Conservation (phyloP, 441 rosid genomes). For the Brassica balearica region DNA sequence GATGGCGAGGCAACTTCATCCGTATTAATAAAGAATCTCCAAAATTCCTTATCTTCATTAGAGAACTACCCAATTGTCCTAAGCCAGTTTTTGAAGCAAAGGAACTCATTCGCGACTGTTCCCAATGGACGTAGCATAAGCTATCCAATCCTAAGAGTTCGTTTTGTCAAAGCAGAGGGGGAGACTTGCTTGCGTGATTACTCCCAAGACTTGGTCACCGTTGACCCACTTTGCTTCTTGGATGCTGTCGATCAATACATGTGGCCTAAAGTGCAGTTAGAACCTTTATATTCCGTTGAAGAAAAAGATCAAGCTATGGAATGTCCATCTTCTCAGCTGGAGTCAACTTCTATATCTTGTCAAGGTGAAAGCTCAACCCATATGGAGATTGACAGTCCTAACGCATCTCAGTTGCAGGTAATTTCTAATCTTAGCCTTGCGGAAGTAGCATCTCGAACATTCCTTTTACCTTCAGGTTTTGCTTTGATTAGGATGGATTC, state of each 20-base stretch:
- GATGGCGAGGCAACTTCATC: conserved; percentile 65
- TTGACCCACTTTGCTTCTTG: conserved; percentile 83
- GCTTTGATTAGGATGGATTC: conserved; percentile 51
- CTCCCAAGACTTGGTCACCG: conserved; percentile 63
- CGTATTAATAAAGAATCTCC: conserved; percentile 64
- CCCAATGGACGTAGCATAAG: conserved; percentile 62
- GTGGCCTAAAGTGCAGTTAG: conserved; percentile 63
- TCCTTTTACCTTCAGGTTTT: conserved; percentile 8
- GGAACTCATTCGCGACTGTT: conserved; percentile 69
- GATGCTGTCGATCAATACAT: conserved; percentile 76
- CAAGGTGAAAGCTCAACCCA: conserved; percentile 60
- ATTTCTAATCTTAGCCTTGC: conserved; percentile 15
- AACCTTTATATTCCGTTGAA: conserved; percentile 49
- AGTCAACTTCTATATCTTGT: conserved; percentile 51
- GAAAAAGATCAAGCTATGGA: conserved; percentile 50
- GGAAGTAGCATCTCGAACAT: conserved; percentile 24
- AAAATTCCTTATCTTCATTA: conserved; percentile 80
- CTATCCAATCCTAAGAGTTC: conserved; percentile 80
- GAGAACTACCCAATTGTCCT: conserved; percentile 85
- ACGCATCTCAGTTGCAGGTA: conserved; percentile 57
- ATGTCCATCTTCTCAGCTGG: conserved; percentile 46
- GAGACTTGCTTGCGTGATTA: conserved; percentile 70
- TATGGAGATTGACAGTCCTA: conserved; percentile 54
- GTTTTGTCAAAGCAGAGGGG: conserved; percentile 74
- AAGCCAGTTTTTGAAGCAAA: conserved; percentile 64